Evolutionary conservation across 768 basidiomycete genomes (phyloP).

Genomic region (Pulveroboletus sp.): DNA sequence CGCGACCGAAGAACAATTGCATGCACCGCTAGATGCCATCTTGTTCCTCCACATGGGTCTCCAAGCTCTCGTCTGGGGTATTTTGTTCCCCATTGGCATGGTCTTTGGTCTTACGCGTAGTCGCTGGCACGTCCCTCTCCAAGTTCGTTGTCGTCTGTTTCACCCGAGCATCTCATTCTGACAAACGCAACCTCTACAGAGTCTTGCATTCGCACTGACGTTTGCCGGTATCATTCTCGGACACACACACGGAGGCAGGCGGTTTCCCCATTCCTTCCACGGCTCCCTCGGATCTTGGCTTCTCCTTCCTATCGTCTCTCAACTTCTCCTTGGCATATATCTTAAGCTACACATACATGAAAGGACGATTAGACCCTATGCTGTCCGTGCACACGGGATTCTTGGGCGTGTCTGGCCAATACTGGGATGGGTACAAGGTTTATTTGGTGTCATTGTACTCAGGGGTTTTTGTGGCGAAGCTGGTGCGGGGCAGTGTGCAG

Average conservation of each 20-base stretch:
- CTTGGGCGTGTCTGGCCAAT: constrained; percentile 82
- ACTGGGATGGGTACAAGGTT: constrained; percentile 83
- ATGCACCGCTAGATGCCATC: constrained; percentile 67
- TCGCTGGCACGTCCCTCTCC: constrained; percentile 87
- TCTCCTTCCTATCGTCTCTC: constrained; percentile 57
- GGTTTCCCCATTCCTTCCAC: constrained; percentile 72
- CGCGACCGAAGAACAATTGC: constrained; percentile 56
- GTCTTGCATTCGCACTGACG: constrained; percentile 63
- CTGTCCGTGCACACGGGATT: constrained; percentile 67
- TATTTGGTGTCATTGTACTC: constrained; percentile 76
- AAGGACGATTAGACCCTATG: constrained; percentile 62
- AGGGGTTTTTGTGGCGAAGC: constrained; percentile 73
- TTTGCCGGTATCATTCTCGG: constrained; percentile 75
- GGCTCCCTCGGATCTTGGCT: constrained; percentile 53
- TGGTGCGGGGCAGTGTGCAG: constrained; percentile 78
- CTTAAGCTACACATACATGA: constrained; percentile 91
- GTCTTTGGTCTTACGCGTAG: constrained; percentile 71
- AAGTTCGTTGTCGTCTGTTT: constrained; percentile 34
- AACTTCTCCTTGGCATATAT: constrained; percentile 76
- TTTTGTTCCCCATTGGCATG: constrained; percentile 84
- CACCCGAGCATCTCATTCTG: background rate
- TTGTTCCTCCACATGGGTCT: constrained; percentile 81
- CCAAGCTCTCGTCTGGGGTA: constrained; percentile 77
- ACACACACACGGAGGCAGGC: constrained; percentile 78
- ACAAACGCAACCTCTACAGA: constrained; percentile 34